Percentiles rank a stretch among this genome's conserved stretches.
phyloP scores from a whole-genome alignment of 352 stramenopile species.

The Pythium brachiatum region DNA sequence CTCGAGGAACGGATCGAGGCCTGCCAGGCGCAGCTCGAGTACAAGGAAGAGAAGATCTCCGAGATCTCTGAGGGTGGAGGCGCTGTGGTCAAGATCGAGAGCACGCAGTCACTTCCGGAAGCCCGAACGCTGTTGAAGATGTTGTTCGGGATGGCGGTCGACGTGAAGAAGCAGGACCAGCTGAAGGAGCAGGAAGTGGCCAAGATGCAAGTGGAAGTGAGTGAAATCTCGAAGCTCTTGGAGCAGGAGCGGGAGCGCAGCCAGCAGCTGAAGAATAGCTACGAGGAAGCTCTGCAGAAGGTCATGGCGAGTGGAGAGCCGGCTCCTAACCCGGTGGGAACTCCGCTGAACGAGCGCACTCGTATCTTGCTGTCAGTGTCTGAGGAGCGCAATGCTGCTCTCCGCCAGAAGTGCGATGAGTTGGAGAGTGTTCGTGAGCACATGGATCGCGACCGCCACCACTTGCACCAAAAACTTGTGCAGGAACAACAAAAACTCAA shows the following conservation, averaged over 20 bases:
- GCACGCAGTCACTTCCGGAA: constrained; percentile 78
- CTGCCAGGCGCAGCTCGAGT: constrained; percentile 82
- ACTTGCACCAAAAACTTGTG: constrained; percentile 41
- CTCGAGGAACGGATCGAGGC: constrained; percentile 85
- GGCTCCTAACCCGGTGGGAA: constrained; percentile 23
- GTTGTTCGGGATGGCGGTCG: constrained; percentile 84
- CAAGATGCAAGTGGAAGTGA: constrained; percentile 72
- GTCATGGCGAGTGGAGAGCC: constrained; percentile 47
- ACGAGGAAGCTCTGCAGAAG: constrained; percentile 80
- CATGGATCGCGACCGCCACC: constrained; percentile 48
- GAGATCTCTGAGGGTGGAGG: constrained; percentile 61
- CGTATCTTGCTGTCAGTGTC: constrained; percentile 72
- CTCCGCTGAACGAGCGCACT: constrained; percentile 54
- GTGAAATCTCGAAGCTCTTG: constrained; percentile 51
- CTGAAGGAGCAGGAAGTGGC: constrained; percentile 73
- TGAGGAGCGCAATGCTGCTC: constrained; percentile 67
- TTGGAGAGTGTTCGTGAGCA: constrained; percentile 43
- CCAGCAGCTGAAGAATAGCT: constrained; percentile 79
- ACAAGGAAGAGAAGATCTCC: constrained; percentile 88
- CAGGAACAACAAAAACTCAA: constrained; percentile 50
- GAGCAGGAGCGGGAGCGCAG: constrained; percentile 72
- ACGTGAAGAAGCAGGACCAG: constrained; percentile 87
- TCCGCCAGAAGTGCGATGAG: constrained; percentile 78
- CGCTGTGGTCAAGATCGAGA: constrained; percentile 78
- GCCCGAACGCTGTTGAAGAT: constrained; percentile 79